Base-by-base conservation (phyloP, 108 stramenopile species). In the Fistulifera solaris region DNA sequence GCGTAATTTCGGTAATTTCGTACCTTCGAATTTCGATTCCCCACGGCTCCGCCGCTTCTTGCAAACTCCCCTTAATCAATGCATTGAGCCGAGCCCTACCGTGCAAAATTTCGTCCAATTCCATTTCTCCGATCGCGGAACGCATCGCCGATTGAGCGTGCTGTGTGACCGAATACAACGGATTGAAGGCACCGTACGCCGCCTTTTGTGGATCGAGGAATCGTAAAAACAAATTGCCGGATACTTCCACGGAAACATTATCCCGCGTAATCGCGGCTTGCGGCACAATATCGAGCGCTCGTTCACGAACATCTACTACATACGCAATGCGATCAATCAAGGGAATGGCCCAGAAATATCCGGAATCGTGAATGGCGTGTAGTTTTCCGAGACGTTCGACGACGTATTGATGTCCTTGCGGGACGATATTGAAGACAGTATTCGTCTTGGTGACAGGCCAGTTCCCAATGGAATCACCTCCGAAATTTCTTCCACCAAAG, bases 101-200 rank as follows among this genome's bases (percentile, higher is more conserved):
- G 66, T 96, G 97, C 47, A 98, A 84, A 54, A 98, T 98, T 72
- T 98, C 96, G 66, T 98, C 97, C 21, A 98, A 73, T 77, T 98
- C 97, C 77, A 98, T 82, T 82, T 98, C 97, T 52, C 97, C 97
- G 61, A 98, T 94, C 40, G 97, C 94, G 8, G 95, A 87, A 48
- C 97, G 61, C 97, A 98, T 98, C 40, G 94, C 89, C 3, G 93
- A 94, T 85, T 98, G 97, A 7, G 97, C 94, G 51, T 94, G 87
- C 85, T 90, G 94, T 59, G 88, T 77, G 12, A 98, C 95, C 53
- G 91, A 85, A 65, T 98, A 96, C 44, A 98, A 65, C 3, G 97
- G 97, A 76, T 96, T 96, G 44, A 78, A 66, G 13, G 94, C 87
- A 22, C 97, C 97, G 73, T 98, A 98, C 11, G 80, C 82, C 7